Percentiles rank a stretch among this genome's conserved stretches.
phyloP scores from a whole-genome alignment of 148 eudicot genomes.

The Polygonum aviculare region DNA sequence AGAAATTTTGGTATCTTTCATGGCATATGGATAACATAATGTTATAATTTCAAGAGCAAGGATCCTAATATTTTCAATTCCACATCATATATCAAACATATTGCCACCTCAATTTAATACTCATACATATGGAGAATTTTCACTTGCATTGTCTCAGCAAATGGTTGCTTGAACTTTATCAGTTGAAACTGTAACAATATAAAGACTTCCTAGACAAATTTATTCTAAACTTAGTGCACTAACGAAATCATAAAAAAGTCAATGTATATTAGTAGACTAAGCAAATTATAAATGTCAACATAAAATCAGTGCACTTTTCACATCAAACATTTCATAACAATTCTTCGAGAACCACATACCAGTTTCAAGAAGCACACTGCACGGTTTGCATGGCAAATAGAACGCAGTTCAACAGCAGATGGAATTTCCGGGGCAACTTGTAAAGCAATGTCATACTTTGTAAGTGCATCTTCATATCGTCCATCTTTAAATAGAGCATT shows the following conservation, averaged over 20 bases:
- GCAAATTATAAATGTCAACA: not conserved
- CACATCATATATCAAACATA: not conserved
- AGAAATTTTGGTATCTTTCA: not conserved
- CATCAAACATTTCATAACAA: not conserved
- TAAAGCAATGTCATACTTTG: slow-evolving; percentile 59
- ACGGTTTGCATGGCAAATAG: slow-evolving; percentile 83
- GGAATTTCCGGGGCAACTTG: slow-evolving; percentile 59
- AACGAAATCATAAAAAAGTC: not conserved
- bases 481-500: slow-evolving; percentile 61
- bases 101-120: not conserved
- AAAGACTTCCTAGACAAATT: not conserved
- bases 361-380: slow-evolving; percentile 67
- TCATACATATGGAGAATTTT: not conserved
- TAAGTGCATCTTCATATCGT: slow-evolving; percentile 68
- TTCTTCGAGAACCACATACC: slow-evolving; percentile 31
- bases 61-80: not conserved
- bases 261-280: not conserved
- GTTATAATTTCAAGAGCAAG: not conserved
- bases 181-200: not conserved
- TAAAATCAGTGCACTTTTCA: not conserved
- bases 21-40: not conserved
- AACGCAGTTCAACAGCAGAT: slow-evolving; percentile 60
- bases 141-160: not conserved
- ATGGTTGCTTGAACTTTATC: not conserved
- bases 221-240: not conserved